A percentile compares a stretch with the other conserved stretches of the same genome.
Conservation (phyloP, 177 flowering plant genomes). For the Tripterygium wilfordii region DNA sequence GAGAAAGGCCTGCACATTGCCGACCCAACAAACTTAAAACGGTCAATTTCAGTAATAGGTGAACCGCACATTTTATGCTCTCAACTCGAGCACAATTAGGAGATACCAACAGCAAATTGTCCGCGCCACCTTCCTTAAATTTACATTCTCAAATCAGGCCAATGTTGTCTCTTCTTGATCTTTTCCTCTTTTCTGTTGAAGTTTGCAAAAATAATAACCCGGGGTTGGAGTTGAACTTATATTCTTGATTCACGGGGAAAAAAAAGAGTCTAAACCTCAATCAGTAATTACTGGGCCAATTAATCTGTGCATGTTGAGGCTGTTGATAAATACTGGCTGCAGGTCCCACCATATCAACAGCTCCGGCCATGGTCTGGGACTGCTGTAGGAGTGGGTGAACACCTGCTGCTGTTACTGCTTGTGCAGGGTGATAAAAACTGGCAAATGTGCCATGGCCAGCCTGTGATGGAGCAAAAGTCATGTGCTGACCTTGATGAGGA, state of each 20-base stretch:
- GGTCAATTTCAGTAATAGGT: conserved; percentile 36
- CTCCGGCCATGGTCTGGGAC: conserved; percentile 65
- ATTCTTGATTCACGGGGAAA: conserved; percentile 12
- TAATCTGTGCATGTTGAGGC: conserved; percentile 69
- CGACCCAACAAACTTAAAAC: conserved; percentile 22
- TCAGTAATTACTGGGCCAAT: conserved; percentile 81
- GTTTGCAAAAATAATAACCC: conserved; percentile 17
- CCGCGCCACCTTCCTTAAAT: conserved; percentile 25
- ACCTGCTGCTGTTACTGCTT: conserved; percentile 47
- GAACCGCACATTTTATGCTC: conserved; percentile 22
- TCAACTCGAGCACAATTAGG: conserved; percentile 24
- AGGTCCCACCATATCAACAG: conserved; percentile 73
- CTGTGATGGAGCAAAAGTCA: conserved; percentile 69
- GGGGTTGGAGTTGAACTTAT: conserved; percentile 14
- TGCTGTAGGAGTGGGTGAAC: conserved; percentile 76
- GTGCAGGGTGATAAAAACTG: conserved; percentile 74
- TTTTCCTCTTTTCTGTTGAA: conserved; percentile 10
- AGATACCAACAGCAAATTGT: conserved; percentile 12
- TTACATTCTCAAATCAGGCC: conserved; percentile 23
- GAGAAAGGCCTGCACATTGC: conserved; percentile 31
- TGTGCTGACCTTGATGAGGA: conserved; percentile 80
- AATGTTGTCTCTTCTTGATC: conserved; percentile 17
- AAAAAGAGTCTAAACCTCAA: conserved; percentile 1
- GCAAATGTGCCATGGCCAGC: conserved; percentile 66
- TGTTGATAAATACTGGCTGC: conserved; percentile 64